These are phyloP conservation scores for Dichotomopilus funicola DNA, from an alignment of 2,329 filamentous ascomycete genomes.

Conservation along the genomic window DNA sequence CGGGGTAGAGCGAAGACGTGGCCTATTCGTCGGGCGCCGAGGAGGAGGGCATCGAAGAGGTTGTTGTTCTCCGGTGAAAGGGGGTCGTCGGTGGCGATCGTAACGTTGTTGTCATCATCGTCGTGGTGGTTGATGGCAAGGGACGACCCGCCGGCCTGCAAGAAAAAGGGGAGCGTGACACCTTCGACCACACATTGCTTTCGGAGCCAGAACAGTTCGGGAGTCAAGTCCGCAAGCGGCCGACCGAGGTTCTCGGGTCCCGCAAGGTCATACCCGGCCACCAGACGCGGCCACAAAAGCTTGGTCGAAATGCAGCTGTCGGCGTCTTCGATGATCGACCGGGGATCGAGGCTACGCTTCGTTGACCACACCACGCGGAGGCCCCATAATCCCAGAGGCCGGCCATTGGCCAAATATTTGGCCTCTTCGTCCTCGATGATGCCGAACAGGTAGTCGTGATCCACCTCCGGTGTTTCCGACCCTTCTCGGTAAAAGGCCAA, in stretches of 20 bases:
- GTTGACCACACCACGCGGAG: slow-evolving; percentile 79
- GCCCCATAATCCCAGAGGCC: slow-evolving; percentile 76
- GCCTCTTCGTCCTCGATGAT: slow-evolving; percentile 72
- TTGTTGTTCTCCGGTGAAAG: slow-evolving; percentile 52
- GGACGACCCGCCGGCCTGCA: slow-evolving; percentile 86
- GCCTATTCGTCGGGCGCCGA: slow-evolving; percentile 83
- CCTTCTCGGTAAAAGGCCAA: slow-evolving; percentile 62
- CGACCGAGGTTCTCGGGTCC: slow-evolving; percentile 79
- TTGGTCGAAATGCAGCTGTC: slow-evolving; percentile 81
- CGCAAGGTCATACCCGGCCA: slow-evolving; percentile 85
- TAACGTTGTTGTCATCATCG: slow-evolving; percentile 46
- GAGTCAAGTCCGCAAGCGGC: slow-evolving; percentile 68
- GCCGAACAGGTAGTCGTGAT: slow-evolving; percentile 63
- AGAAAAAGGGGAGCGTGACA: slow-evolving; percentile 87
- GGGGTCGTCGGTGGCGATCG: slow-evolving; percentile 33
- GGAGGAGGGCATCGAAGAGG: slow-evolving; percentile 79
- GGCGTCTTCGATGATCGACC: slow-evolving; percentile 71
- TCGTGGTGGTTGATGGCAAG: slow-evolving; percentile 34
- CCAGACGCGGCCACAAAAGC: slow-evolving; percentile 66
- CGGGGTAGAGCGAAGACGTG: slow-evolving; percentile 86
- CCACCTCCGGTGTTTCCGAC: slow-evolving; percentile 57
- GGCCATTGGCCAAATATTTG: slow-evolving; percentile 63
- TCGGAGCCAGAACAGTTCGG: slow-evolving; percentile 88
- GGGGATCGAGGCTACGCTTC: slow-evolving; percentile 57
- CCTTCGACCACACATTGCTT: slow-evolving; percentile 72